Conservation (phyloP, 208 protist species). For the Leptomonas seymouri region DNA sequence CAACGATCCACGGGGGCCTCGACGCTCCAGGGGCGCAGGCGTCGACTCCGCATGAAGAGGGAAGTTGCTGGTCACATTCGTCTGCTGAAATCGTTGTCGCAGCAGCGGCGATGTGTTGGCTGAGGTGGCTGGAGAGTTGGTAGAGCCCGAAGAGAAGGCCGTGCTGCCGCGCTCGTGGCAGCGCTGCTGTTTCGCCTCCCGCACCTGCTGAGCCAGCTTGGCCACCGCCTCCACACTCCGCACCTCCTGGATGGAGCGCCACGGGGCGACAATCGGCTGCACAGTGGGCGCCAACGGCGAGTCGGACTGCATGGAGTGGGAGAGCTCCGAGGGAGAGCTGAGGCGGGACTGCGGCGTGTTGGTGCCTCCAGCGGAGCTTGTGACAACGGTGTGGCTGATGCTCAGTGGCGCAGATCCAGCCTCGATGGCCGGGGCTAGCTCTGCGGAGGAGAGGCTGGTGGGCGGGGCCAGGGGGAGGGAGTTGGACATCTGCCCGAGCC, state of each 20-base stretch:
- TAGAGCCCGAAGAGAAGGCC: background rate
- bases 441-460: background rate
- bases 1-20: background rate
- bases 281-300: background rate
- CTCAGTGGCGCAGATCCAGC: background rate
- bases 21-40: background rate
- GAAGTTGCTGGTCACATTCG: too few relatives aligned
- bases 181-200: slow-evolving; percentile 5
- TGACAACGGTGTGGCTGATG: background rate
- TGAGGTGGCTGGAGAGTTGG: background rate
- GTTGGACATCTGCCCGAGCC: slow-evolving; percentile 8
- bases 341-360: slow-evolving; percentile 1
- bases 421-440: background rate
- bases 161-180: slow-evolving; percentile 2
- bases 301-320: background rate
- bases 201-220: slow-evolving; percentile 20
- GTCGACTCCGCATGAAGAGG: too few relatives aligned
- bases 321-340: slow-evolving; percentile 3
- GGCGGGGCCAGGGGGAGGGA: slow-evolving; percentile 5
- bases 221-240: slow-evolving; percentile 19
- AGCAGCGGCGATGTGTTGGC: background rate
- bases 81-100: background rate
- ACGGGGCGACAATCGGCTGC: slow-evolving; percentile 2
- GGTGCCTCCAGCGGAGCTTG: background rate
- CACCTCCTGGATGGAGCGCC: slow-evolving; percentile 24